Evolutionary conservation across 495 filamentous ascomycete species (phyloP).

Genomic region (Daldinia loculata): DNA sequence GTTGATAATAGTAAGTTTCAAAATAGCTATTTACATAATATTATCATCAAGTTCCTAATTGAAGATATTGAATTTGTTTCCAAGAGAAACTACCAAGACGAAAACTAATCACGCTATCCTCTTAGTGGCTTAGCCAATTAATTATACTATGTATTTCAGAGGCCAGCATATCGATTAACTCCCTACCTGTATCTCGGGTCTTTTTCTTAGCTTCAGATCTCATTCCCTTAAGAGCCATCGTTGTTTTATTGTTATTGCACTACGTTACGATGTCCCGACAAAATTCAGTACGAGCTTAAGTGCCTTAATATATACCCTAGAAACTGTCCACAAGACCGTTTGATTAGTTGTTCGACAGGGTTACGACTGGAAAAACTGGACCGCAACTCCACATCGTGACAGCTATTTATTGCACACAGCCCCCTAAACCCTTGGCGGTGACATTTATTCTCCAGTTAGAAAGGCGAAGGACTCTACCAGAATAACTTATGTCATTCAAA

Average conservation of each 20-base stretch:
- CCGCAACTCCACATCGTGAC: slow-evolving; percentile 36
- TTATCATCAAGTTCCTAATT: background rate
- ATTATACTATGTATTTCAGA: background rate
- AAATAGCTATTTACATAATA: no score
- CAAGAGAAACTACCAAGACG: background rate
- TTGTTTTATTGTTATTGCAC: background rate
- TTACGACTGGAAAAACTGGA: slow-evolving; percentile 27
- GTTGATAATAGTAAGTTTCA: no score
- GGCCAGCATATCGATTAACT: background rate
- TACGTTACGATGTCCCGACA: background rate
- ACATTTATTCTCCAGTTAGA: slow-evolving; percentile 5
- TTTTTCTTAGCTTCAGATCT: background rate
- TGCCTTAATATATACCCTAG: slow-evolving; percentile 1
- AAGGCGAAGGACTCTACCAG: slow-evolving; percentile 1
- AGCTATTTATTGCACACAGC: slow-evolving; percentile 22
- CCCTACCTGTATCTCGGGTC: background rate
- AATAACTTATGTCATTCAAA: background rate
- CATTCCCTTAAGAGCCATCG: background rate
- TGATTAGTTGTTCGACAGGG: slow-evolving; percentile 12
- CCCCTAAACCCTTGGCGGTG: slow-evolving; percentile 31
- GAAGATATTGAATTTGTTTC: background rate
- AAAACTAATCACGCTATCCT: background rate
- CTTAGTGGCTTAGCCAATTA: background rate
- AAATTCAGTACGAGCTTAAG: background rate
- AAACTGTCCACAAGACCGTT: slow-evolving; percentile 3